Conservation (phyloP, 768 basidiomycete genomes). For the Pulveroboletus ravenelii region DNA sequence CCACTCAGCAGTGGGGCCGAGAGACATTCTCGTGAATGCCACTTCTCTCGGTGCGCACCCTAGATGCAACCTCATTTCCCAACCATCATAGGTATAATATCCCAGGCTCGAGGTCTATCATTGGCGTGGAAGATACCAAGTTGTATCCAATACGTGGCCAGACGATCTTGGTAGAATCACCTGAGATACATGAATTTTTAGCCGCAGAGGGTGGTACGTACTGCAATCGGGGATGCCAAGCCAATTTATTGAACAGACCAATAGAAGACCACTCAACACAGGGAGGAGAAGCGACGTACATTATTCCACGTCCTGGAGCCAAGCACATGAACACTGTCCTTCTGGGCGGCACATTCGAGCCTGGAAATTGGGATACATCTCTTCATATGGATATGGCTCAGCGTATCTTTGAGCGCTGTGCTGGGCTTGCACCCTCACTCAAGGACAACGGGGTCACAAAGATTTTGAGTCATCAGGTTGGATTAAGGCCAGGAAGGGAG, state of each 20-base stretch:
- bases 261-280: constrained; percentile 12
- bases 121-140: constrained; percentile 74
- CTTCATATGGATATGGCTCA: constrained; percentile 37
- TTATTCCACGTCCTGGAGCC: constrained; percentile 55
- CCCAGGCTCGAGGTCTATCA: constrained; percentile 62
- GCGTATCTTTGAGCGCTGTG: constrained; percentile 45
- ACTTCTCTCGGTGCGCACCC: constrained; percentile 45
- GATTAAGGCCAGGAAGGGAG: constrained; percentile 50
- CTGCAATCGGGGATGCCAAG: not conserved
- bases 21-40: constrained; percentile 51
- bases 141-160: constrained; percentile 82
- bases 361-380: constrained; percentile 48
- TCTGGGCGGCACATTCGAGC: constrained; percentile 54
- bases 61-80: not conserved
- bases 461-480: constrained; percentile 53
- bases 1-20: constrained; percentile 33
- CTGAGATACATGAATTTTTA: constrained; percentile 45
- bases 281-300: constrained; percentile 42
- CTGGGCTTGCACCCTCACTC: constrained; percentile 35
- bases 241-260: not conserved
- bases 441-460: constrained; percentile 33
- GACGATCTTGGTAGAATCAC: constrained; percentile 70
- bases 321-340: constrained; percentile 42
- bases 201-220: constrained; percentile 24
- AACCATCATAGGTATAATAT: not conserved